Evolutionary conservation across 73 alveolate genomes (phyloP).

Genomic region (Paramecium bursaria): DNA sequence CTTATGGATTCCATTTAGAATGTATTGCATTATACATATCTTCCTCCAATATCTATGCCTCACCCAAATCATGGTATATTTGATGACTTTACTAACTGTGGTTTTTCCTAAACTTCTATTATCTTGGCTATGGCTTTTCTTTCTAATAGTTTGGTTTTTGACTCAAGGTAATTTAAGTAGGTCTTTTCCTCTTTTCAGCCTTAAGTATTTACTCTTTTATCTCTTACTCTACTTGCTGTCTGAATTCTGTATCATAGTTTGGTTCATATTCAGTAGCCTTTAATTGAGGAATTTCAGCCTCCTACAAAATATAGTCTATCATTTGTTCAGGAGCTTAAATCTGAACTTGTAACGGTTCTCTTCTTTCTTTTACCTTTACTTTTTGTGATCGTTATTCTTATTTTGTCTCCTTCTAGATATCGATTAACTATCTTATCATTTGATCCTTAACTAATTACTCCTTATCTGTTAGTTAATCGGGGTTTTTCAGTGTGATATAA

Average conservation of each 20-base stretch:
- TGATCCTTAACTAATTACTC: neutral
- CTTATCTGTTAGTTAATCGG: slow-evolving; percentile 41
- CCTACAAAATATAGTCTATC: slow-evolving; percentile 21
- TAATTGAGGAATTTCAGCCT: slow-evolving; percentile 42
- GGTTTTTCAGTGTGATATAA: slow-evolving; percentile 28
- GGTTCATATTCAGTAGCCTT: slow-evolving; percentile 7
- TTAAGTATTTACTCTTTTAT: slow-evolving; percentile 42
- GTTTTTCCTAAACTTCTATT: neutral
- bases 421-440: neutral
- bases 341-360: no score
- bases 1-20: slow-evolving; percentile 54
- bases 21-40: slow-evolving; percentile 53
- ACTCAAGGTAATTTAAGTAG: neutral
- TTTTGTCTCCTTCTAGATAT: slow-evolving; percentile 6
- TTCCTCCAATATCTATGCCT: slow-evolving; percentile 29
- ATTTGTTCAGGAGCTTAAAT: slow-evolving; percentile 20
- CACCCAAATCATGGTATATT: slow-evolving; percentile 57
- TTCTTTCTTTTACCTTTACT: no score
- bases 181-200: slow-evolving; percentile 14
- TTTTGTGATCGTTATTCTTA: no score
- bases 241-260: slow-evolving; percentile 9
- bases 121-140: slow-evolving; percentile 11
- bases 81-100: slow-evolving; percentile 7
- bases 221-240: slow-evolving; percentile 43
- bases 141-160: neutral